These are phyloP conservation scores for Pichia inconspicua DNA, from an alignment of 1,139 yeast genomes.

Conservation along the genomic window DNA sequence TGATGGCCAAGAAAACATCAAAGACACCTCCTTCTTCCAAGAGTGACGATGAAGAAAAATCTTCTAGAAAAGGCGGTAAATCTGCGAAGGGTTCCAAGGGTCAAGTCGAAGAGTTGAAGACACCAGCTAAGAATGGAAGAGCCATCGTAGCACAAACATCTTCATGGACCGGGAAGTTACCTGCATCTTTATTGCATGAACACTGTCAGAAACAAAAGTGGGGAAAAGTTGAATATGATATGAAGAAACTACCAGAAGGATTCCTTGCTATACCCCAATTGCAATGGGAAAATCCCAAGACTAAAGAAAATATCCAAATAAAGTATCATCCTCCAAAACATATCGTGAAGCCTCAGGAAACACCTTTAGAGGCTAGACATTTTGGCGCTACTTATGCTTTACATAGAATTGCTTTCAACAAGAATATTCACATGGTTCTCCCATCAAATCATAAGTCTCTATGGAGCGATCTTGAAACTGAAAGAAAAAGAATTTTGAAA, in stretches of 20 bases:
- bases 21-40: slow-evolving; percentile 1
- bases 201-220: slow-evolving; percentile 85
- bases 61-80: slow-evolving; percentile 13
- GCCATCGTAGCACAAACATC: slow-evolving; percentile 49
- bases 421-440: slow-evolving; percentile 77
- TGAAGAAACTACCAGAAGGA: slow-evolving; percentile 46
- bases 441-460: slow-evolving; percentile 75
- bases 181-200: slow-evolving; percentile 79
- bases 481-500: slow-evolving; percentile 40
- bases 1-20: slow-evolving; percentile 9
- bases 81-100: slow-evolving; percentile 6
- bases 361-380: slow-evolving; percentile 86
- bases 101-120: background rate
- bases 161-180: slow-evolving; percentile 92
- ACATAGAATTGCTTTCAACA: slow-evolving; percentile 70
- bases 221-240: slow-evolving; percentile 76
- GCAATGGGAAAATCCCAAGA: slow-evolving; percentile 73
- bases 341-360: slow-evolving; percentile 54
- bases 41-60: slow-evolving; percentile 1
- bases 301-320: slow-evolving; percentile 56
- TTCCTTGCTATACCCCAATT: slow-evolving; percentile 34
- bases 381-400: slow-evolving; percentile 83
- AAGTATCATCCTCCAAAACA: slow-evolving; percentile 54
- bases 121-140: slow-evolving; percentile 23
- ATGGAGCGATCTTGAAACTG: slow-evolving; percentile 67